These are phyloP conservation scores for Ustilago shanxiensis DNA, from an alignment of 1,284 basidiomycete species.

Conservation along the genomic window DNA sequence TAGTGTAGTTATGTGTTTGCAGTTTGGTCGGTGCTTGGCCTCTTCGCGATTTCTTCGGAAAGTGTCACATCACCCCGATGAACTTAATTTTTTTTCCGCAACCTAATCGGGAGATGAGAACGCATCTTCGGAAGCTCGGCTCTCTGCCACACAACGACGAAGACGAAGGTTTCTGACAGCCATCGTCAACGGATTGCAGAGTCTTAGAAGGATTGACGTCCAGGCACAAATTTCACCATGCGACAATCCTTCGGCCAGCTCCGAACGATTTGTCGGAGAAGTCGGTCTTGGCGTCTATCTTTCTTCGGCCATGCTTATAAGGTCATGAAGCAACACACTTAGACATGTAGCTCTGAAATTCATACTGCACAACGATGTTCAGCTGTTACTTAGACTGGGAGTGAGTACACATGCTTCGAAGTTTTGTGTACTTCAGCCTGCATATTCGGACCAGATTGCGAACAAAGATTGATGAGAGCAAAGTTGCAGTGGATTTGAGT, in stretches of 20 bases:
- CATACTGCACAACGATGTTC: too few species aligned
- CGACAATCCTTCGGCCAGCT: neutral
- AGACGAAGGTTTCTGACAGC: neutral
- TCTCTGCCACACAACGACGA: too few species aligned
- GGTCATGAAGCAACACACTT: too few species aligned
- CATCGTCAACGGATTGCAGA: neutral
- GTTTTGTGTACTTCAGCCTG: too few species aligned
- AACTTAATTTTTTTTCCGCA: neutral
- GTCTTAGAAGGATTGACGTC: neutral
- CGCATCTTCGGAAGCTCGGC: conserved; percentile 39
- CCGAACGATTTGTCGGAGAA: neutral
- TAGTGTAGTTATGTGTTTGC: neutral
- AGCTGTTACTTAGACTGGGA: too few species aligned
- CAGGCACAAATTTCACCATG: neutral
- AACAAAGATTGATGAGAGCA: too few species aligned
- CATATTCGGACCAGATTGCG: too few species aligned
- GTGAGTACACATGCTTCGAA: too few species aligned
- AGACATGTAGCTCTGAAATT: too few species aligned
- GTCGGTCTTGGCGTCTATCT: too few species aligned
- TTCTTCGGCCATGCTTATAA: too few species aligned
- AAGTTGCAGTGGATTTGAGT: too few species aligned
- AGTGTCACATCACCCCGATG: conserved; percentile 19
- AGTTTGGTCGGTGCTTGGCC: conserved; percentile 5
- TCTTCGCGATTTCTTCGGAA: conserved; percentile 1
- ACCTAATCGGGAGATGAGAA: conserved; percentile 17